phyloP scores from a whole-genome alignment of 495 filamentous ascomycete species.

The Wilcoxina mikolae region DNA sequence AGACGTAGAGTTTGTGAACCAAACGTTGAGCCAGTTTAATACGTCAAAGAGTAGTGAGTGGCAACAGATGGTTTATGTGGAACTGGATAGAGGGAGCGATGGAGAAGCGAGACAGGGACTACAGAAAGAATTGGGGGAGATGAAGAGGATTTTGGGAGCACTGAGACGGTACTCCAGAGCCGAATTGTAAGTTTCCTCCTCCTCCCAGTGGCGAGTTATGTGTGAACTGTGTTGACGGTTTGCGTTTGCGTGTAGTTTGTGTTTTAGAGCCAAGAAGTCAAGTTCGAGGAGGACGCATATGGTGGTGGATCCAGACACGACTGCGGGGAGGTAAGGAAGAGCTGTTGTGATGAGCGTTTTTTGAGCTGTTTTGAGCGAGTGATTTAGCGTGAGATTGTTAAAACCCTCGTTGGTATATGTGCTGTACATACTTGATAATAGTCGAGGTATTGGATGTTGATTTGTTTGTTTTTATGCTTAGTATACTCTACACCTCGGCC shows the following conservation, averaged over 20 bases:
- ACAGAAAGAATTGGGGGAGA: constrained; percentile 74
- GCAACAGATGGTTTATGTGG: constrained; percentile 78
- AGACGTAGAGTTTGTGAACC: constrained; percentile 90
- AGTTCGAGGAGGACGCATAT: constrained; percentile 14
- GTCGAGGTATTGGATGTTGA: no score
- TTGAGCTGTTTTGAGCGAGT: no score
- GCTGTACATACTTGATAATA: no score
- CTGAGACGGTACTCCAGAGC: constrained; percentile 67
- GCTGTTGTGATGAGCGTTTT: no score
- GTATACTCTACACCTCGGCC: no score
- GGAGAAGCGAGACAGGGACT: constrained; percentile 62
- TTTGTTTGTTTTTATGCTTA: no score
- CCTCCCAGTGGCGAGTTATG: neutral
- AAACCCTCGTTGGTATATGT: no score
- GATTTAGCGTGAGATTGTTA: no score
- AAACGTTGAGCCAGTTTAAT: constrained; percentile 76
- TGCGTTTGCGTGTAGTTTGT: constrained; percentile 11
- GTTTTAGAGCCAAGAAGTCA: constrained; percentile 25
- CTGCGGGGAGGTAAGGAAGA: no score
- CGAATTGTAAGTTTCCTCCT: constrained; percentile 45
- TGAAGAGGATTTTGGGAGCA: constrained; percentile 70
- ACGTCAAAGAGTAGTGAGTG: constrained; percentile 63
- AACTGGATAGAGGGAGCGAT: constrained; percentile 73
- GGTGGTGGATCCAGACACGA: no score
- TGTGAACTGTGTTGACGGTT: neutral